Conservation (phyloP, 2,329 filamentous ascomycete species). For the Exophiala oligosperma region DNA sequence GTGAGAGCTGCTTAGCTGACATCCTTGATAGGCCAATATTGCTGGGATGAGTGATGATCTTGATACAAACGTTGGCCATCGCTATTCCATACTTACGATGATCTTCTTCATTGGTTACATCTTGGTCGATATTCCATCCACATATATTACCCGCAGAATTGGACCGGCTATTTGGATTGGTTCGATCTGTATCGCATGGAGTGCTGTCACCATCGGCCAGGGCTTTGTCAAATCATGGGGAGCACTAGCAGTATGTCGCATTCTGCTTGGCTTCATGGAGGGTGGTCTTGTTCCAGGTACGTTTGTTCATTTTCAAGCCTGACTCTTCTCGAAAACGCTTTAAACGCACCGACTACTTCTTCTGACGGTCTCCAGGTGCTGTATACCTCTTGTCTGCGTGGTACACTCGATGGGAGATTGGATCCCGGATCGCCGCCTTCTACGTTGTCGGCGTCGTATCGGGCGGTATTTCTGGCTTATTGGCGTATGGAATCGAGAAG, state of each 20-base stretch:
- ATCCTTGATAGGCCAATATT: background rate
- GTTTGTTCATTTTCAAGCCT: constrained; percentile 2
- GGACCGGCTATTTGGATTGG: constrained; percentile 8
- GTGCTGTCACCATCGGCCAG: constrained; percentile 34
- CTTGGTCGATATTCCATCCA: constrained; percentile 29
- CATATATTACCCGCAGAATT: constrained; percentile 41
- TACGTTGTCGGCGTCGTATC: constrained; percentile 28
- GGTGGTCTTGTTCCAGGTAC: constrained; percentile 38
- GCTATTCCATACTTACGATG: constrained; percentile 2
- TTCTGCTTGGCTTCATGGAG: constrained; percentile 34
- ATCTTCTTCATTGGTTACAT: constrained; percentile 4
- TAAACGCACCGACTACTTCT: too few relatives aligned
- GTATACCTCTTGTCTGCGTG: constrained; percentile 37
- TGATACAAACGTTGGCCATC: constrained; percentile 1
- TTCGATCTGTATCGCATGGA: constrained; percentile 1
- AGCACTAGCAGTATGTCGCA: constrained; percentile 29
- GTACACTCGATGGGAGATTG: constrained; percentile 40
- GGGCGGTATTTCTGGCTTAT: constrained; percentile 36
- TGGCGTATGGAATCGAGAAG: constrained; percentile 39
- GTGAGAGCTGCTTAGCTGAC: background rate
- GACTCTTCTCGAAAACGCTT: too few relatives aligned
- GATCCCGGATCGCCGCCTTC: constrained; percentile 31
- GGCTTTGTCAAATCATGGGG: constrained; percentile 32
- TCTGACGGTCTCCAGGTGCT: constrained; percentile 1
- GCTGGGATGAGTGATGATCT: background rate